Conservation (phyloP, 2,329 filamentous ascomycete species). For the Daldinia eschscholtzii region DNA sequence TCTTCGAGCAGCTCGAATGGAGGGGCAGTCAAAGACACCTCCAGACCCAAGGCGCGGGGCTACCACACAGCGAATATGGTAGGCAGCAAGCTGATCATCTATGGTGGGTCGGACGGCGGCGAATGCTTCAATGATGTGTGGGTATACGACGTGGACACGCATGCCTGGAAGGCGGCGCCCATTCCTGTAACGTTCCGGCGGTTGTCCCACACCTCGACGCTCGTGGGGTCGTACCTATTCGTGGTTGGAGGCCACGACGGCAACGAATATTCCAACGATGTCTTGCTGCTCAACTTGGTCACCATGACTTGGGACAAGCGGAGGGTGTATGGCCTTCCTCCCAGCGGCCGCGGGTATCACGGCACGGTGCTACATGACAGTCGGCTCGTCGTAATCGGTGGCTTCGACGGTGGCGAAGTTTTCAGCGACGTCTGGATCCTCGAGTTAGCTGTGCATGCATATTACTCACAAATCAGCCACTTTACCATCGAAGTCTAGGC, state of each 20-base stretch:
- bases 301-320: slow-evolving; percentile 81
- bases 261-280: slow-evolving; percentile 76
- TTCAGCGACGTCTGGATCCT: slow-evolving; percentile 76
- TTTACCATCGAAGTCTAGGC: slow-evolving; percentile 75
- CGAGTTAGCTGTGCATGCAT: slow-evolving; percentile 77
- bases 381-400: slow-evolving; percentile 73
- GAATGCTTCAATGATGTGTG: slow-evolving; percentile 81
- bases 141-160: slow-evolving; percentile 76
- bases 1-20: slow-evolving; percentile 35
- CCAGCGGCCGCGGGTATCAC: slow-evolving; percentile 75
- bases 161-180: slow-evolving; percentile 69
- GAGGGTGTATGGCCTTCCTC: slow-evolving; percentile 72
- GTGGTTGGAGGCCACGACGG: slow-evolving; percentile 79
- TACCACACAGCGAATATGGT: slow-evolving; percentile 82
- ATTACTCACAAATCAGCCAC: slow-evolving; percentile 80
- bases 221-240: slow-evolving; percentile 78
- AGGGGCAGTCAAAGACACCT: slow-evolving; percentile 38
- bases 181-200: slow-evolving; percentile 73
- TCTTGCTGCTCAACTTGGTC: slow-evolving; percentile 76
- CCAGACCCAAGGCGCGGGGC: slow-evolving; percentile 73
- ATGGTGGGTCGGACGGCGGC: slow-evolving; percentile 76
- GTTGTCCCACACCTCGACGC: slow-evolving; percentile 75
- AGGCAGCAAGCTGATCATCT: slow-evolving; percentile 78
- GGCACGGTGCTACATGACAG: slow-evolving; percentile 75
- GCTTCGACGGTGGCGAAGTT: slow-evolving; percentile 76